Conservation (phyloP, 345 rosid species). For the Bruguiera parviflora region DNA sequence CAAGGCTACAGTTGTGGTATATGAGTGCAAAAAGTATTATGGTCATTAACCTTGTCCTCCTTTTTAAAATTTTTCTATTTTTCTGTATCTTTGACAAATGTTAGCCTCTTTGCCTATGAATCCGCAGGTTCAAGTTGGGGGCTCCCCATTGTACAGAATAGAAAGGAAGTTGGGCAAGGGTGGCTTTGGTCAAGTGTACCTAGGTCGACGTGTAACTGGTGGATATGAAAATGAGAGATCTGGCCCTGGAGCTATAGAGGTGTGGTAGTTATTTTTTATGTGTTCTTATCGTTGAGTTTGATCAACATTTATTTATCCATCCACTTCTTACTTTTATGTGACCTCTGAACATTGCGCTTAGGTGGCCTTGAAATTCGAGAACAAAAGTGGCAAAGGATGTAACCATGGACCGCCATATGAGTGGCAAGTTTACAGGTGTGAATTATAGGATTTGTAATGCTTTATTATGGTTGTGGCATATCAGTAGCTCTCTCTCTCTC, state of each 20-base stretch:
- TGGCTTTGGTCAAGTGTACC: conserved; percentile 98
- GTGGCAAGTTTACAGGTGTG: conserved; percentile 94
- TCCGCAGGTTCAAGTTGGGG: conserved; percentile 82
- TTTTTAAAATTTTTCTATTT: background rate
- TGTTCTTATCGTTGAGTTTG: background rate
- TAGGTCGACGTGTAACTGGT: conserved; percentile 73
- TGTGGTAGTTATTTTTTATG: conserved; percentile 20
- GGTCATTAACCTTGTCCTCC: background rate
- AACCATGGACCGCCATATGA: conserved; percentile 87
- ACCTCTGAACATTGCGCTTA: conserved; percentile 22
- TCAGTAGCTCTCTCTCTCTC: background rate
- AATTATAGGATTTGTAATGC: conserved; percentile 3
- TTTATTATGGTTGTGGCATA: conserved; percentile 1
- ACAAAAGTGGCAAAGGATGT: conserved; percentile 82
- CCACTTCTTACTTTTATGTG: background rate
- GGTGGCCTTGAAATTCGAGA: conserved; percentile 90
- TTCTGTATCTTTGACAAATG: background rate
- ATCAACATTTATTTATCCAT: conserved; percentile 1
- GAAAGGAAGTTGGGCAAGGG: conserved; percentile 95
- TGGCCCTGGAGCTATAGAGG: conserved; percentile 64
- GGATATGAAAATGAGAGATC: conserved; percentile 66
- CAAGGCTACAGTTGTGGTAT: no score
- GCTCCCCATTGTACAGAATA: conserved; percentile 77
- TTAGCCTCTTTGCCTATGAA: conserved; percentile 3
- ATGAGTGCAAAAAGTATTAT: no score